Base-by-base conservation (phyloP, 805 yeast species). In the Metschnikowia borealis region DNA sequence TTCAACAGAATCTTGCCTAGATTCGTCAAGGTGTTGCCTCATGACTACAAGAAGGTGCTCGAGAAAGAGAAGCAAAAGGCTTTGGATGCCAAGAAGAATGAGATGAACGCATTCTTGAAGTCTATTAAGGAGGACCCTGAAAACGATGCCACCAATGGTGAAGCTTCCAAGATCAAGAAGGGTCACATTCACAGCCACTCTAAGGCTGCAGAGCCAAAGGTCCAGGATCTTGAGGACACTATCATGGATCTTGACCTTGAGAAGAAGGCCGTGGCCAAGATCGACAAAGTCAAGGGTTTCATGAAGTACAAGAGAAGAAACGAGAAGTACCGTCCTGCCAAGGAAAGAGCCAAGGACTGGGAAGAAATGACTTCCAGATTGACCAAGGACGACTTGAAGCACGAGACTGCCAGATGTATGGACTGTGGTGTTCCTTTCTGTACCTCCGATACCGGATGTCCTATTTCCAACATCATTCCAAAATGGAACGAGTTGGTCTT, bases 371-470 rank as follows among this genome's bases (percentile, higher is more conserved):
- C 95, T 11, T 72, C 82, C 13, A 82, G 96, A 49, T 77, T 92
- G 60, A 76, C 89, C 50, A 87, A 88, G 70, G 90, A 87, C 47
- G 98, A 94, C 59, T 84, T 92, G 63, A 81, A 84, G 67, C 81
- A 79, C 67, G 97, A 92, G 75, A 88, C 98, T 51, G 97, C 98
- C 14, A 83, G 99, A 71, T 92, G 99, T 80, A 92, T 94, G 96
- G 98, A 92, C 73, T 92, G 99, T 78, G 99, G 99, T 77, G 95
- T 94, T 61, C 99, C 99, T 52, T 92, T 92, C 82, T 92, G 99
- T 78, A 95, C 92, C 64, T 86, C 96, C 44, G 98, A 92, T 69
- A 87, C 96, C 40, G 99, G 99, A 53, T 92, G 99, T 75, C 99
- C 99, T 48, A 87, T 92, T 58, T 90, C 97, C 48, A 92, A 92